phyloP scores from a whole-genome alignment of 2,329 filamentous ascomycete species.

The Trichophyton mentagrophytes region DNA sequence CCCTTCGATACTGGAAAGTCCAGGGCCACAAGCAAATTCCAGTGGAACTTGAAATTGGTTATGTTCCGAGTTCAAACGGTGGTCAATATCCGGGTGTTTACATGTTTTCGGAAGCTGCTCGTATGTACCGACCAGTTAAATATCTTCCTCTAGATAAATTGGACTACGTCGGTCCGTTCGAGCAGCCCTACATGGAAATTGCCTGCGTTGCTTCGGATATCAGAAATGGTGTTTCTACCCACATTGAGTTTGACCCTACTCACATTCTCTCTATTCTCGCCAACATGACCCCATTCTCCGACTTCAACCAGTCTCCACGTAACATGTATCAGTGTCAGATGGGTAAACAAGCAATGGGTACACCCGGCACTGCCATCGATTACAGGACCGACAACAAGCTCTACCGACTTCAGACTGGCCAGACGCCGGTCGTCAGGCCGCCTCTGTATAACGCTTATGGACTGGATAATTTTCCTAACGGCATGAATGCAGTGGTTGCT shows the following conservation, averaged over 20 bases:
- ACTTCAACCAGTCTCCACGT: conserved; percentile 95
- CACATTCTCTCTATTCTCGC: conserved; percentile 96
- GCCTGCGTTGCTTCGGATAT: conserved; percentile 82
- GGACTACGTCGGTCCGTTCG: conserved; percentile 82
- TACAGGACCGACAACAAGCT: conserved; percentile 96
- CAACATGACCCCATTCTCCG: conserved; percentile 97
- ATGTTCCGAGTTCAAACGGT: conserved; percentile 72
- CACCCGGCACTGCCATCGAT: conserved; percentile 68
- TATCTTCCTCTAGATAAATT: conserved; percentile 76
- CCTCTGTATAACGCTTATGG: conserved; percentile 93
- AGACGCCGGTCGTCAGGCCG: conserved; percentile 84
- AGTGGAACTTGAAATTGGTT: conserved; percentile 76
- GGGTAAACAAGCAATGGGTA: conserved; percentile 99
- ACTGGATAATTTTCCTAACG: conserved; percentile 96
- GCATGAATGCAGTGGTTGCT: conserved; percentile 86
- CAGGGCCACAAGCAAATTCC: conserved; percentile 71
- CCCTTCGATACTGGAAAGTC: conserved; percentile 89
- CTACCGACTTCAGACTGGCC: conserved; percentile 86
- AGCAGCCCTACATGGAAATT: conserved; percentile 98
- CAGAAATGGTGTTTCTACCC: conserved; percentile 74
- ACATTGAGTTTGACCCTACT: conserved; percentile 87
- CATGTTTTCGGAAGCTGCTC: conserved; percentile 72
- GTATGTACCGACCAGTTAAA: conserved; percentile 85
- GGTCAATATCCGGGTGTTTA: conserved; percentile 96
- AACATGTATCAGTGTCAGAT: conserved; percentile 99